Evolutionary conservation across 129 eudicot species (phyloP).

Genomic region (Gnaphalium uliginosum): DNA sequence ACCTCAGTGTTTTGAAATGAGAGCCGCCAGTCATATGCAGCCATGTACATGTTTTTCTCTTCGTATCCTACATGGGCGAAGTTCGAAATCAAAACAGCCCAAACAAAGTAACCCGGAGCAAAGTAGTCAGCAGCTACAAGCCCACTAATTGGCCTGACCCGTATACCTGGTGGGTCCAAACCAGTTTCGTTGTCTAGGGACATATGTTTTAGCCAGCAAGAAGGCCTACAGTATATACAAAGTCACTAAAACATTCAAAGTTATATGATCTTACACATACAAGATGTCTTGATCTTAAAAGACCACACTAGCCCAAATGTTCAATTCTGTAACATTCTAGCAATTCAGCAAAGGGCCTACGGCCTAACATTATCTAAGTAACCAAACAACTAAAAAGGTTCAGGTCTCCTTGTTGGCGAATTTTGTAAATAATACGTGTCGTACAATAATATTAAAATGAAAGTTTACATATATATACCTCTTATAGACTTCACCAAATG

Average conservation of each 20-base stretch:
- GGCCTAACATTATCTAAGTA: too few relatives aligned
- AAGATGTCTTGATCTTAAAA: neutral
- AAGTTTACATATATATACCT: conserved; percentile 62
- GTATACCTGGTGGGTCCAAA: conserved; percentile 73
- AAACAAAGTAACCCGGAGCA: conserved; percentile 93
- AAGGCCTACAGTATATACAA: conserved; percentile 46
- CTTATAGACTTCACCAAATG: conserved; percentile 86
- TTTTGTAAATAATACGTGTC: too few relatives aligned
- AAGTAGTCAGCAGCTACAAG: conserved; percentile 99
- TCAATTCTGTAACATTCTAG: too few relatives aligned
- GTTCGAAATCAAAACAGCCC: conserved; percentile 95
- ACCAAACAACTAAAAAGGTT: too few relatives aligned
- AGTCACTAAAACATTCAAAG: neutral
- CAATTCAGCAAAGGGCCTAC: too few relatives aligned
- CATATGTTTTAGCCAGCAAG: conserved; percentile 97
- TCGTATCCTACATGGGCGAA: conserved; percentile 92
- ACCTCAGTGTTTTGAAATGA: conserved; percentile 98
- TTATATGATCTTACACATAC: neutral
- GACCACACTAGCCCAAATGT: neutral
- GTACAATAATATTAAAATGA: too few relatives aligned
- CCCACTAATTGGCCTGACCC: conserved; percentile 86
- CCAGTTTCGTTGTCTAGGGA: conserved; percentile 86
- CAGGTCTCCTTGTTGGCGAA: too few relatives aligned
- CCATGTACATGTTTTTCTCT: conserved; percentile 97
- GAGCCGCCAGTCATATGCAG: conserved; percentile 95